Evolutionary conservation across 2,329 filamentous ascomycete species (phyloP), one percentile per base, ranked within the genome.

Genomic region (Aspergillus flavus): DNA sequence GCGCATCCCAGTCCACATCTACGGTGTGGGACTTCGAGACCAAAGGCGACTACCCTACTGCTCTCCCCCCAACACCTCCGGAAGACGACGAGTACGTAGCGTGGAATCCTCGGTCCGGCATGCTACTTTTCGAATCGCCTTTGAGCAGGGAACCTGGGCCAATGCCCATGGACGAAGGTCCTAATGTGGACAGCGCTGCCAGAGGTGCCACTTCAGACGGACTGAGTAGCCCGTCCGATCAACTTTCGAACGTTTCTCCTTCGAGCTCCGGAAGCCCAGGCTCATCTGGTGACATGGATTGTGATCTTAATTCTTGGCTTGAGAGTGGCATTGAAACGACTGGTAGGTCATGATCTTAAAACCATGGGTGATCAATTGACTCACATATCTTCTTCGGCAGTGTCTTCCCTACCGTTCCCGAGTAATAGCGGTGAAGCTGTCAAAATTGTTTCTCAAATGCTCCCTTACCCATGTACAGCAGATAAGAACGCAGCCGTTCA

Each of bases 381-480:
- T 58, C 14, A 62, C 61, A 39, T 26, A 26, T 16, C 36, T 12
- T 30, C 6, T 21, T 53, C 16, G 41, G 14, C 45, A 75, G 79
- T 76, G 4, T 77, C 82, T 63, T 81, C 73, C 45, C 74, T 77
- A n/a, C 70, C 70, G 3, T 67, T 73, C n/a, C 75, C 77, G 1
- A 78, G 76, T 57, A 68, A 66, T 36, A 73, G 70, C 61, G 71
- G 72, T n/a, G 77, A 81, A 65, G 80, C 82, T 23, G 77, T 88
- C 57, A 85, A 84, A 68, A 80, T 89, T 39, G 81, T 89, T 23
- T 87, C 86, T 16, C 86, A 89, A 69, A 86, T 86, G 21, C 78
- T 88, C 12, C 86, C 86, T 19, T 87, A 81, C 66, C 85, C 86
- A 11, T 70, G 70, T 30, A 71, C 75, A n/a, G 68, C 74, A 7